phyloP scores from a whole-genome alignment of 371 early-diverging fungal genomes.

The Mortierella sp. region DNA sequence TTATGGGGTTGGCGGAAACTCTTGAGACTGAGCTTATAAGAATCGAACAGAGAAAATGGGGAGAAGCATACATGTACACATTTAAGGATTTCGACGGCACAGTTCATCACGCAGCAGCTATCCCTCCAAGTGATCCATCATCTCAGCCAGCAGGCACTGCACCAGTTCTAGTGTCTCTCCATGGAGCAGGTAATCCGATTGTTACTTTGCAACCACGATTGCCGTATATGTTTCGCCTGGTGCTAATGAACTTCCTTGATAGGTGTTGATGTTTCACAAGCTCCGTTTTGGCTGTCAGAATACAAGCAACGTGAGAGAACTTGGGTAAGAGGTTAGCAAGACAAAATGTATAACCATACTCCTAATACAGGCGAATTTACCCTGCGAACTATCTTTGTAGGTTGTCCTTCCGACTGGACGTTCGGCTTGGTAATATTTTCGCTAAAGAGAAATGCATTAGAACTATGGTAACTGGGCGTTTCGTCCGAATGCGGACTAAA shows the following conservation, averaged over 20 bases:
- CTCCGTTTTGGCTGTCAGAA: conserved; percentile 36
- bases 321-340: conserved; percentile 29
- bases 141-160: conserved; percentile 36
- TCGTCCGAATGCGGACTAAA: conserved; percentile 13
- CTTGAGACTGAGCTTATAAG: conserved; percentile 16
- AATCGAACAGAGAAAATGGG: conserved; percentile 29
- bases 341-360: no score
- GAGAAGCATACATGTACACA: conserved; percentile 69
- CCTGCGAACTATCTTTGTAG: conserved; percentile 23
- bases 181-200: conserved; percentile 69
- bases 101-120: conserved; percentile 73
- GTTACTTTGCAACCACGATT: not conserved
- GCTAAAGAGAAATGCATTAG: no score
- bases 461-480: no score
- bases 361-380: not conserved
- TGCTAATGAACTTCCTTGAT: not conserved
- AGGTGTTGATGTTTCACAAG: conserved; percentile 35
- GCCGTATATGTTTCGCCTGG: not conserved
- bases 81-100: conserved; percentile 74
- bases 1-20: not conserved
- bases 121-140: conserved; percentile 60
- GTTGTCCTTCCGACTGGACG: conserved; percentile 76
- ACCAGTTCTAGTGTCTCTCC: conserved; percentile 75
- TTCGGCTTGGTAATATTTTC: conserved; percentile 68
- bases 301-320: conserved; percentile 33